Base-by-base conservation (phyloP, 345 rosid species). In the Moringa oleifera region DNA sequence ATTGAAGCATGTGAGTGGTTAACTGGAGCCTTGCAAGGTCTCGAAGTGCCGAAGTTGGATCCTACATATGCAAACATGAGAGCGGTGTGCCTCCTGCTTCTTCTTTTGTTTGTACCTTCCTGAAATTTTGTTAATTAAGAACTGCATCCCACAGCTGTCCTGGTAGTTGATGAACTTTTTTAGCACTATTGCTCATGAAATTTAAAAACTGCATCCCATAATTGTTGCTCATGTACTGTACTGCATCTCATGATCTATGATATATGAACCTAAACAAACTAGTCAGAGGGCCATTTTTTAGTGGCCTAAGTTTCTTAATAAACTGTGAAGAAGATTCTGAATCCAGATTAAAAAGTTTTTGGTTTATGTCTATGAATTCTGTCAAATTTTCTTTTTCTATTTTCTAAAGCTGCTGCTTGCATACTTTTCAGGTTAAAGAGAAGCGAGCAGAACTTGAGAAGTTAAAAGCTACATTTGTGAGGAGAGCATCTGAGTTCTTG, bases 1-100 rank as follows among this genome's bases (percentile, higher is more conserved):
- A 81, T 91, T 58, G 99, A 91, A 75, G 97, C 96, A 64, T 94
- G 99, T 64, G 99, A 94, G 79, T 94, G 99, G 99, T 77, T 94
- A 70, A 85, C 95, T 68, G 80, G 79, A 81, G 91, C 87, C 70
- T 77, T 89, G 54, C 79, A 62, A 69, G 93, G 87, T 55, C 90
- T 91, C 63, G 83, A 88, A 79, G 88, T 75, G 64, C 97, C 99
- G 59, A 85, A 81, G 73, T 36, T 94, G 80, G 99, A 91, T 75
- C 77, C 95, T 18, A 46, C 55, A 65, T 91, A 85, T 74, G 93
- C 91, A 23, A 87, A 89, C 55, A 83, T 88, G 88, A 81, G 87
- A 80, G 96, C 99, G 59, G 97, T 94, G 85, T 61, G 90, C 65
- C 53, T 47, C 58, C 58, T 66, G 9, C 62, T 51, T 64, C 57